Conservation (phyloP, 495 filamentous ascomycete genomes). For the Xylaria palmicola region DNA sequence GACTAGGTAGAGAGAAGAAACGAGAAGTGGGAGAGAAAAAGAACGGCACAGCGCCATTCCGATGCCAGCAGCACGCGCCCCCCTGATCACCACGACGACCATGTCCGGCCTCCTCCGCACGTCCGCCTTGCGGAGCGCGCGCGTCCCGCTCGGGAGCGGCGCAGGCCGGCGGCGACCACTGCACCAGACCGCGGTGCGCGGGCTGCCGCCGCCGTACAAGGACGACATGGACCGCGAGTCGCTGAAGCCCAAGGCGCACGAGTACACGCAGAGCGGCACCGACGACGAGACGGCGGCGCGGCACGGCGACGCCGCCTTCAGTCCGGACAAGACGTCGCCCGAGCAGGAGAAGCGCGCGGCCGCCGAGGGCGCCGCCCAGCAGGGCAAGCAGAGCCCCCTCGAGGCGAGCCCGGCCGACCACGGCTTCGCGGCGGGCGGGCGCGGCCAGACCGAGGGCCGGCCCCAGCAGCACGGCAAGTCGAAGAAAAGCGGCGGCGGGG, state of each 20-base stretch:
- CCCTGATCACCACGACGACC: not conserved
- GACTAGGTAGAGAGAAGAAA: no score
- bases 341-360: slow-evolving; percentile 30
- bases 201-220: slow-evolving; percentile 31
- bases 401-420: slow-evolving; percentile 40
- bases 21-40: no score
- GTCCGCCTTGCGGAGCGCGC: slow-evolving; percentile 14
- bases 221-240: slow-evolving; percentile 43
- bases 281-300: slow-evolving; percentile 39
- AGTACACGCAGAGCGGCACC: slow-evolving; percentile 37
- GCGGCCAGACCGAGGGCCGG: slow-evolving; percentile 11
- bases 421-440: slow-evolving; percentile 25
- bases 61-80: not conserved
- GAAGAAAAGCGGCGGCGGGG: slow-evolving; percentile 24
- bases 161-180: slow-evolving; percentile 15
- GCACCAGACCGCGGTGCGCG: slow-evolving; percentile 22
- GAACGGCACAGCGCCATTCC: no score
- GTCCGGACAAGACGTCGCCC: slow-evolving; percentile 40
- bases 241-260: slow-evolving; percentile 38
- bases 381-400: slow-evolving; percentile 37
- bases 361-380: slow-evolving; percentile 19
- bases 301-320: slow-evolving; percentile 39
- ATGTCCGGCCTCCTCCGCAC: slow-evolving; percentile 20
- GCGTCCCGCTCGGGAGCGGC: slow-evolving; percentile 16
- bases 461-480: slow-evolving; percentile 20